Base-by-base conservation (phyloP, 495 filamentous ascomycete species). In the Cercophora samala region DNA sequence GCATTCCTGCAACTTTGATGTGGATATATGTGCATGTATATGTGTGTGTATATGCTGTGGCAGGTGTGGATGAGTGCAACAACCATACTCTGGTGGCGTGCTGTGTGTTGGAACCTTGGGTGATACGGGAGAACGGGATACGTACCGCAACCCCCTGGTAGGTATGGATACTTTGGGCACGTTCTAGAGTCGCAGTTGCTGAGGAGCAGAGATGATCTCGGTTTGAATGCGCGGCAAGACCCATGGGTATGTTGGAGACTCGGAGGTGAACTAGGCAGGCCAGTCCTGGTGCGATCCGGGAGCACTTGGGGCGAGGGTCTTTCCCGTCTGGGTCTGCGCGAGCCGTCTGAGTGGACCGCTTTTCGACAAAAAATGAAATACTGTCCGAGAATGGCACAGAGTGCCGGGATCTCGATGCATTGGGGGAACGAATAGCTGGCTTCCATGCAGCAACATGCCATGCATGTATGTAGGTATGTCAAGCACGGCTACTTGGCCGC, bases 231-330 rank as follows among this genome's bases (percentile, higher is more conserved):
- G 8, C 26, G 25, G 15, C 58, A 29, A n/a, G 26, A 9, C 58
- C n/a, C 58, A 24, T 37, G 29, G 3, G 37, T 46, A 46, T 46
- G 51, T 25, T 60, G 59, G 62, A 60, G 60, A 42, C n/a, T n/a
- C n/a, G n/a, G n/a, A n/a, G n/a, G n/a, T n/a, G n/a, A n/a, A n/a
- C 54, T 64, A 65, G 55, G 26, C 52, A 69, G 65, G 68, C 72
- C 72, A 72, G 68, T 74, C 67, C 63, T 70, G 70, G 60, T 66
- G 66, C 64, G 62, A 67, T 69, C 65, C 67, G 67, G 67, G 70
- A 56, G 51, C 69, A 66, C 63, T 68, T 51, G 68, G 66, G 60
- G 64, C 65, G 67, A 69, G 69, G 66, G 64, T 61, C 65, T 70
- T 73, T 65, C 70, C 70, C 62, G 61, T 73, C 66, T 68, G 69